Base-by-base conservation (phyloP, 306 rosid genomes). In the Pterocarpus santalinus region DNA sequence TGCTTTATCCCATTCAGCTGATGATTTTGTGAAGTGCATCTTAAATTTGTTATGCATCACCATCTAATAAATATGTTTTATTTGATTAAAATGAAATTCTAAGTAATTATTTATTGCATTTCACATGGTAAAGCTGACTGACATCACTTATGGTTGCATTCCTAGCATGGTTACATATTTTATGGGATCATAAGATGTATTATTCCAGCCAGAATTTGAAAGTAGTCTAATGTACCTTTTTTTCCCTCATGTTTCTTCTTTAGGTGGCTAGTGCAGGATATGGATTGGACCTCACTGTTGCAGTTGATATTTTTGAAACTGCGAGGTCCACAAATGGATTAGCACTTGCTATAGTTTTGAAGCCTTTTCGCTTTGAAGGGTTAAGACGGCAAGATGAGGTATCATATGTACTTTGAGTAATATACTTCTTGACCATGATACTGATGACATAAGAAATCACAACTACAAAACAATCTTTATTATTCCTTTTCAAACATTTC, bases 261-360 rank as follows among this genome's bases (percentile, higher is more conserved):
- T 83, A 95, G 99, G 99, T 95, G 84, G 97, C 93, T 68, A 95
- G 99, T 86, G 94, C 97, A 62, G 99, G 98, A 73, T 91, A 95
- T 86, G 96, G 97, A 75, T 82, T 81, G 72, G 97, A 91, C 82
- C 84, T 90, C 80, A 77, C 83, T 30, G 84, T 87, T 72, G 93
- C 90, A 28, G 79, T 86, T 44, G 90, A 90, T 75, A 85, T 91
- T 86, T 87, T 95, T 53, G 89, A 88, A 77, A 79, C 87, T 4
- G 76, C 89, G 82, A 93, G 91, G 85, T 89, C 94, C 56, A 85
- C 83, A 65, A 88, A 84, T 86, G 97, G 95, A 79, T 88, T 90
- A 78, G 87, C 90, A 16, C 86, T 90, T 76, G 88, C 88, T 53
- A 83, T 93, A 78, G 84, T 95, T 75, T 86, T 95, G 84, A 91